Percentiles rank a stretch among this genome's conserved stretches.
Evolutionary conservation across 441 rosid genomes (phyloP).

Genomic region (Melastoma candidum): DNA sequence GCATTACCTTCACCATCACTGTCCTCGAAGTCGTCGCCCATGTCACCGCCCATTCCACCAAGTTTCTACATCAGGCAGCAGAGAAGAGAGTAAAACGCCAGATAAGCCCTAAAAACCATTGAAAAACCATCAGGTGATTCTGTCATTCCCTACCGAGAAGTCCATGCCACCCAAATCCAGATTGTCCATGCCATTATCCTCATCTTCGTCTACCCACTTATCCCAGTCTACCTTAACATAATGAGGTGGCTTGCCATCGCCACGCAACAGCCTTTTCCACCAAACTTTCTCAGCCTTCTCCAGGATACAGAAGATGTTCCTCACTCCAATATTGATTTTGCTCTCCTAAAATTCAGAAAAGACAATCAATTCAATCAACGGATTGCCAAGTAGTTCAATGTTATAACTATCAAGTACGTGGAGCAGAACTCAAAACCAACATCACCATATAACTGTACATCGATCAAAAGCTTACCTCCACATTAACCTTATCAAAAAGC

Average conservation of each 20-base stretch:
- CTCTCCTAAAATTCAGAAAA: conserved; percentile 36
- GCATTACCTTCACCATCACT: conserved; percentile 76
- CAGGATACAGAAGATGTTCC: conserved; percentile 37
- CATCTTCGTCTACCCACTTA: conserved; percentile 4
- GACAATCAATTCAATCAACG: too few species aligned
- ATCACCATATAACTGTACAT: neutral
- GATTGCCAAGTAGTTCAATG: too few species aligned
- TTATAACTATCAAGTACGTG: too few species aligned
- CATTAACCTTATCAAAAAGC: conserved; percentile 44
- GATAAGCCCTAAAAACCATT: too few species aligned
- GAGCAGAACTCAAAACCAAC: conserved; percentile 4
- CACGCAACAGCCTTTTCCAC: conserved; percentile 56
- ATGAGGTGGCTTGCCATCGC: conserved; percentile 45
- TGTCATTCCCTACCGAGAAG: conserved; percentile 38
- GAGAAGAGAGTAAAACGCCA: too few species aligned
- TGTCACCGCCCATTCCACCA: conserved; percentile 7
- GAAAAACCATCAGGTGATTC: neutral
- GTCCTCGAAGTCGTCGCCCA: conserved; percentile 55
- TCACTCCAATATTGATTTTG: conserved; percentile 36
- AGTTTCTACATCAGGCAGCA: neutral
- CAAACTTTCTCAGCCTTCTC: conserved; percentile 53
- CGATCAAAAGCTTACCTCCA: conserved; percentile 22
- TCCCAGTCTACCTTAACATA: conserved; percentile 68
- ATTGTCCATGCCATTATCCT: conserved; percentile 31
- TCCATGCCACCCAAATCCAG: conserved; percentile 84